Evolutionary conservation across 148 eudicot species (phyloP).

Genomic region (Spergularia bocconei): DNA sequence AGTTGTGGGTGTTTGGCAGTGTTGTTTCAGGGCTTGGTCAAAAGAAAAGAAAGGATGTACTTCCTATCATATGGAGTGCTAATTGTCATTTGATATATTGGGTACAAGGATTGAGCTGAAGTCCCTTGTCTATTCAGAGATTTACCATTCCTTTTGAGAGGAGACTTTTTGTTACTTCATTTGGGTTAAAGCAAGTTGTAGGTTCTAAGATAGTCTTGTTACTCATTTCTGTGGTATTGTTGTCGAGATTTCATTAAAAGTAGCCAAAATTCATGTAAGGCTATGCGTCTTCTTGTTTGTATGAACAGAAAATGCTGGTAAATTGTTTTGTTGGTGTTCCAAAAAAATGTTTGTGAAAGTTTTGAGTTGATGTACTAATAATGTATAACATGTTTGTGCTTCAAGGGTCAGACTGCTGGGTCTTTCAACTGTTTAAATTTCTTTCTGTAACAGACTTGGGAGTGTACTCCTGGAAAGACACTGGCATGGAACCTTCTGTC

Average conservation of each 20-base stretch:
- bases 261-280: background rate
- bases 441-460: slow-evolving; percentile 56
- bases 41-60: too few relatives aligned
- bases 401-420: slow-evolving; percentile 3
- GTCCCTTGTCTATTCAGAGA: too few relatives aligned
- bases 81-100: too few relatives aligned
- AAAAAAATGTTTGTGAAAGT: background rate
- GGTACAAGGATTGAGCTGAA: too few relatives aligned
- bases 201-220: too few relatives aligned
- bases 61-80: too few relatives aligned
- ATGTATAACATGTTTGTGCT: slow-evolving; percentile 7
- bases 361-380: background rate
- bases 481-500: slow-evolving; percentile 68
- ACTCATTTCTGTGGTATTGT: too few relatives aligned
- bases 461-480: slow-evolving; percentile 68
- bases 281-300: slow-evolving; percentile 1
- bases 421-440: background rate
- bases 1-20: too few relatives aligned
- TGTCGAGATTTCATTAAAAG: background rate
- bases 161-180: too few relatives aligned
- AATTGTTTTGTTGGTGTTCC: background rate
- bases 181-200: too few relatives aligned
- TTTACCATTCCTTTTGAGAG: too few relatives aligned
- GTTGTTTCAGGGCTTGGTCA: too few relatives aligned
- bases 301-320: background rate